phyloP scores from a whole-genome alignment of 106 monocot genomes.

The Vanilla planifolia region DNA sequence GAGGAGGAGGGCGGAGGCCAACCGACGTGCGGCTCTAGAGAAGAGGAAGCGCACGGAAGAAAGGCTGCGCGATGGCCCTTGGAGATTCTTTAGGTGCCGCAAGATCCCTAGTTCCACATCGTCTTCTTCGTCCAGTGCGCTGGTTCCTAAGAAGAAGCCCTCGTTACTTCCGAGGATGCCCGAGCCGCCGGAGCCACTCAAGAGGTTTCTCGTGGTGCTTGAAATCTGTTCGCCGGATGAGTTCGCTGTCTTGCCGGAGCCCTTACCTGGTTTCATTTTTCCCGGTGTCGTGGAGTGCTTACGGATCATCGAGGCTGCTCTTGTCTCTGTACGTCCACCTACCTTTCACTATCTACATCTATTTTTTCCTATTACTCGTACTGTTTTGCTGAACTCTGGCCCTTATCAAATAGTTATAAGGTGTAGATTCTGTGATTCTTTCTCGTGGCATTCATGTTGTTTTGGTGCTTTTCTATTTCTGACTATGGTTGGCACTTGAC shows the following conservation, averaged over 20 bases:
- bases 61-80: slow-evolving; percentile 13
- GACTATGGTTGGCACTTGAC: too few relatives aligned
- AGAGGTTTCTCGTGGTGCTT: slow-evolving; percentile 38
- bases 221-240: slow-evolving; percentile 81
- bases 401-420: too few relatives aligned
- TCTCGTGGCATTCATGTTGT: too few relatives aligned
- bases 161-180: slow-evolving; percentile 5
- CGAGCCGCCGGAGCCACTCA: slow-evolving; percentile 15
- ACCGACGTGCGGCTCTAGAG: slow-evolving; percentile 93
- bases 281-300: slow-evolving; percentile 68
- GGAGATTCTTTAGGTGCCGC: slow-evolving; percentile 65
- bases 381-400: too few relatives aligned
- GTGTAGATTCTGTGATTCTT: too few relatives aligned
- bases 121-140: neutral
- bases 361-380: too few relatives aligned
- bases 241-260: slow-evolving; percentile 65
- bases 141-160: neutral
- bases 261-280: slow-evolving; percentile 33
- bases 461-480: too few relatives aligned
- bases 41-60: slow-evolving; percentile 56
- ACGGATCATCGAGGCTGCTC: slow-evolving; percentile 27
- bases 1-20: slow-evolving; percentile 69
- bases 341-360: too few relatives aligned
- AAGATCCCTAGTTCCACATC: slow-evolving; percentile 25
- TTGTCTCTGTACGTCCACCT: slow-evolving; percentile 11